Base-by-base conservation (phyloP, 2,329 filamentous ascomycete genomes). In the Sporothrix luriei region DNA sequence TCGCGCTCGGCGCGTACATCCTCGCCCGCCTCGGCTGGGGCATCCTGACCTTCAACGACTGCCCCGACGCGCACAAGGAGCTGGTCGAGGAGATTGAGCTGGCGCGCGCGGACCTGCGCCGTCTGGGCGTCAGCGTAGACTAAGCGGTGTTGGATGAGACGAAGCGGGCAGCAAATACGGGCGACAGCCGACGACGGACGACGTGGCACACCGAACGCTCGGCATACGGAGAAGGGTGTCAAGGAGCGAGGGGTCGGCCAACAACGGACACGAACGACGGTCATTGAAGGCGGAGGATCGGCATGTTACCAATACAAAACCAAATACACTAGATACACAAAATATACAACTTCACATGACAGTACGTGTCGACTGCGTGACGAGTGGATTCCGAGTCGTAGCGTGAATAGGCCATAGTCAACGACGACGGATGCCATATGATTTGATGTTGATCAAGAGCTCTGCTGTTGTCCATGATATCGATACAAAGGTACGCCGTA, bases 21-120 rank as follows among this genome's bases (percentile, higher is more conserved):
- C 90, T 99, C 73, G 93, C 91, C 83, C 92, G 93, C 76, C 90
- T 99, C 72, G 95, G 95, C 76, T 91, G 89, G 83, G 95, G 95
- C 73, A 92, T 99, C 75, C 85, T 97, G 78, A 97, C 93, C 70
- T 99, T 99, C 86, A 95, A 97, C 84, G 94, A 98, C 80, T 93
- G 96, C 64, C 94, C 94, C 68, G 87, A 92, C 72, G 95, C 95
- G 67, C 91, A 98, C 81, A 88, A 90, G 78, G 94, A 97, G 82
- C 83, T 99, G 75, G 93, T 95, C 85, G 84, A 82, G 75, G 91
- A 98, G 82, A 95, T 96, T 77, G 86, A 92, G 73, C 75, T 89
- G 79, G 92, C 92, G 73, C 90, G 91, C 82, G 82, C 82, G 72
- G 92, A 96, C 75, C 81, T 96, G 78, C 87, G 87, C 77, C 84